Evolutionary conservation across 176 grass and related monocot genomes (phyloP).

Genomic region (Tillandsia leiboldiana): DNA sequence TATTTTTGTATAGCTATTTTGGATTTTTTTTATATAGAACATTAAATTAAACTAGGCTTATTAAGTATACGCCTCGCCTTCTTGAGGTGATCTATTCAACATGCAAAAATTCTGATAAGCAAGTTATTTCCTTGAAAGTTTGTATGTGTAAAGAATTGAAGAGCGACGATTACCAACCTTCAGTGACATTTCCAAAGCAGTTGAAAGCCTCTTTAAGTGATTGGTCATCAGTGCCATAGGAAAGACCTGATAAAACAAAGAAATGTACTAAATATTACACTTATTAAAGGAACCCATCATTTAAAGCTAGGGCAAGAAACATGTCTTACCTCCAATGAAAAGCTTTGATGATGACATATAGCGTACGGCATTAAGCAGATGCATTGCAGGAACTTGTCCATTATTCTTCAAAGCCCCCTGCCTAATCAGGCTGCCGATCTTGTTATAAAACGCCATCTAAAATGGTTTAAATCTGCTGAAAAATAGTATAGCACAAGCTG

Average conservation of each 20-base stretch:
- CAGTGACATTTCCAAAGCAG: slow-evolving; percentile 49
- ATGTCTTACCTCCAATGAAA: slow-evolving; percentile 63
- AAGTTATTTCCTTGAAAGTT: not conserved
- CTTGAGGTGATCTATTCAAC: no score
- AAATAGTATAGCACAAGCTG: not conserved
- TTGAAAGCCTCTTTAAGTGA: slow-evolving; percentile 42
- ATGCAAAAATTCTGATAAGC: no score
- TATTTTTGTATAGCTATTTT: no score
- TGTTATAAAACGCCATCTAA: slow-evolving; percentile 68
- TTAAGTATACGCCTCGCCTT: no score
- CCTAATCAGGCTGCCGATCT: slow-evolving; percentile 56
- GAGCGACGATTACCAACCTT: slow-evolving; percentile 32
- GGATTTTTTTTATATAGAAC: no score
- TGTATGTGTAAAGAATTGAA: not conserved
- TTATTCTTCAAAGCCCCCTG: slow-evolving; percentile 28
- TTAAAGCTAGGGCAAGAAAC: not conserved
- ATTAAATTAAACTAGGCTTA: no score
- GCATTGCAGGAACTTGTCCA: slow-evolving; percentile 18
- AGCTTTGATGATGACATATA: slow-evolving; percentile 65
- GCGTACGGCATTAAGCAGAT: slow-evolving; percentile 40
- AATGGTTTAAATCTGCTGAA: slow-evolving; percentile 9
- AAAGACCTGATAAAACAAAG: slow-evolving; percentile 37
- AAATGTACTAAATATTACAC: slow-evolving; percentile 2
- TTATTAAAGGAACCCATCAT: not conserved
- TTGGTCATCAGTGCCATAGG: slow-evolving; percentile 36